Evolutionary conservation across 2,329 filamentous ascomycete species (phyloP).

Genomic region (Colletotrichum simmondsii): DNA sequence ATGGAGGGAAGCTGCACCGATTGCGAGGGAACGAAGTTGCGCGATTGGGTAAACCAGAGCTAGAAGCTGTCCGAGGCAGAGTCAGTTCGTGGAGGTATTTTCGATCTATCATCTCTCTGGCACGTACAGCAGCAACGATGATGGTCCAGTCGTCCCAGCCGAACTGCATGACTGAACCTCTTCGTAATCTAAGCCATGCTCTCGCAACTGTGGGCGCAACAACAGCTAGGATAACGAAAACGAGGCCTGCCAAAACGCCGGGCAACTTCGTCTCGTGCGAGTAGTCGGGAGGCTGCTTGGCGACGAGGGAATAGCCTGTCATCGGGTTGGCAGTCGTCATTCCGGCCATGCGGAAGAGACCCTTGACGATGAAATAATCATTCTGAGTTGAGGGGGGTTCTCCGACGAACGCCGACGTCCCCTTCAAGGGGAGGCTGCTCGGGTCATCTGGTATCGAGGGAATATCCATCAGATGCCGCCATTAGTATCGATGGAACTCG

Average conservation of each 20-base stretch:
- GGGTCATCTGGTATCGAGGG: conserved; percentile 9
- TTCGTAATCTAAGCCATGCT: conserved; percentile 38
- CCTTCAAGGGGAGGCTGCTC: conserved; percentile 13
- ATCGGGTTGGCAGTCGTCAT: conserved; percentile 35
- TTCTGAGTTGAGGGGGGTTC: conserved; percentile 25
- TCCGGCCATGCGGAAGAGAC: conserved; percentile 23
- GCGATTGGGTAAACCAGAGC: conserved; percentile 40
- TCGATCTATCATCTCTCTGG: not conserved
- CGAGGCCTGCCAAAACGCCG: conserved; percentile 41
- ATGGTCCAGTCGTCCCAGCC: conserved; percentile 47
- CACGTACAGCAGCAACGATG: conserved; percentile 44
- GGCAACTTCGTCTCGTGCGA: conserved; percentile 40
- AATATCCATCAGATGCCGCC: conserved; percentile 10
- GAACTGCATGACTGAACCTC: conserved; percentile 41
- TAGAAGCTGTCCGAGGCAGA: conserved; percentile 29
- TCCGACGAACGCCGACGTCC: conserved; percentile 21
- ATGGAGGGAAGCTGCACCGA: conserved; percentile 42
- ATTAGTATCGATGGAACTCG: not conserved
- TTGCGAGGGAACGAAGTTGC: conserved; percentile 40
- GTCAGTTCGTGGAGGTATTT: conserved; percentile 3
- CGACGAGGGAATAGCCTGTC: conserved; percentile 36
- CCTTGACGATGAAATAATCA: conserved; percentile 28
- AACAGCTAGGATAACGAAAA: conserved; percentile 42
- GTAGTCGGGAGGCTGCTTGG: conserved; percentile 35
- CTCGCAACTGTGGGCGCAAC: conserved; percentile 41